Conservation (phyloP, 116 monocot species). For the Trichopus zeylanicus region DNA sequence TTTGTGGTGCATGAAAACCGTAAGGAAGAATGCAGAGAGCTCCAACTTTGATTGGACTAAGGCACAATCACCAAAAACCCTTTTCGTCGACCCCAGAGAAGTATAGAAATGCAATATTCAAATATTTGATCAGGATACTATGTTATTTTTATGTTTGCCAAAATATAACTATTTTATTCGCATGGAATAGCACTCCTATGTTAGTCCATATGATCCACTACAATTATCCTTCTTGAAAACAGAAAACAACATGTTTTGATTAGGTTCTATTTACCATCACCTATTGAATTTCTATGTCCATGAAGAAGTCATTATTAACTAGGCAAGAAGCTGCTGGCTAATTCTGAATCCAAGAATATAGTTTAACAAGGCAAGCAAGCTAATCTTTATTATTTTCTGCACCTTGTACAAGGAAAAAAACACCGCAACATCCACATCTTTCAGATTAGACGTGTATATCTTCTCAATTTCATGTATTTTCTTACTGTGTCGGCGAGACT, state of each 20-base stretch:
- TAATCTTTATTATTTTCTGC: neutral
- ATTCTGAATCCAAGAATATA: no score
- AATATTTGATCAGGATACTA: no score
- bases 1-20: slow-evolving; percentile 31
- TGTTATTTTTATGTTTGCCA: neutral
- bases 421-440: neutral
- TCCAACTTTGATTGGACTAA: neutral
- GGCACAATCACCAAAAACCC: neutral
- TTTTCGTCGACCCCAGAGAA: slow-evolving; percentile 10
- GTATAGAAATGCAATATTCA: neutral
- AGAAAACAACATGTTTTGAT: no score
- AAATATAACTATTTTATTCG: neutral
- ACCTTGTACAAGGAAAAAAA: neutral
- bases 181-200: no score
- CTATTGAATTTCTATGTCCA: no score
- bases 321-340: no score
- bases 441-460: no score
- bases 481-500: neutral
- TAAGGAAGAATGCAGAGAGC: neutral
- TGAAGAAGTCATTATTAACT: no score
- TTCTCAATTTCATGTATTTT: neutral
- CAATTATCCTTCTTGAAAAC: no score
- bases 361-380: neutral
- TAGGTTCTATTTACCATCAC: no score
- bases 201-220: no score